phyloP scores from a whole-genome alignment of 495 filamentous ascomycete genomes.

The Penicillium bialowiezense region DNA sequence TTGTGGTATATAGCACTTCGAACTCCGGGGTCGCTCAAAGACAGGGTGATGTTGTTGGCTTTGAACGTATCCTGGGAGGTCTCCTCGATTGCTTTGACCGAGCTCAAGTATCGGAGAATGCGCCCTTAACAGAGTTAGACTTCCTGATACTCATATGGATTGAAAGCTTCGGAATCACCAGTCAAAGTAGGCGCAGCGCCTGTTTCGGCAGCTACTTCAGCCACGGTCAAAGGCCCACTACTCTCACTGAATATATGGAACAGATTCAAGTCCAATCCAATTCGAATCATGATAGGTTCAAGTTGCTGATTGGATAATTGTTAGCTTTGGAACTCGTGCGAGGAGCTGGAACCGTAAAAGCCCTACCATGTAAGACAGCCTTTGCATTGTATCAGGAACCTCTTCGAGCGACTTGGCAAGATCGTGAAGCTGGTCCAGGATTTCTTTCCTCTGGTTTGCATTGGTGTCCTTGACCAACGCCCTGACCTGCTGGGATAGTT shows the following conservation, averaged over 20 bases:
- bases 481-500: too few species aligned
- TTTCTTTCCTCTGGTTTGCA: too few species aligned
- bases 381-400: too few species aligned
- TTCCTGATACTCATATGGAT: background rate
- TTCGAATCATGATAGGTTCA: conserved; percentile 9
- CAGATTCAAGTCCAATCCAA: conserved; percentile 25
- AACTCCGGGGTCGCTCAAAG: conserved; percentile 8
- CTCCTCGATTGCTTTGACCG: conserved; percentile 30
- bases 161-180: background rate
- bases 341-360: too few species aligned
- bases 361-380: too few species aligned
- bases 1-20: conserved; percentile 19
- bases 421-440: too few species aligned
- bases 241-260: conserved; percentile 27
- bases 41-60: conserved; percentile 29
- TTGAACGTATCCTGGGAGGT: conserved; percentile 23
- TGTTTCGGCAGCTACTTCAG: conserved; percentile 22
- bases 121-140: conserved; percentile 20
- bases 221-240: conserved; percentile 18
- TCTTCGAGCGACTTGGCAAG: too few species aligned
- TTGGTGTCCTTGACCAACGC: too few species aligned
- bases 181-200: conserved; percentile 3
- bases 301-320: conserved; percentile 15
- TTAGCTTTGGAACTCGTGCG: too few species aligned
- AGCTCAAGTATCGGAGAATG: conserved; percentile 38